A percentile compares a stretch with the other conserved stretches of the same genome.
These are phyloP conservation scores for Erucastrum elatum DNA, from an alignment of 345 rosid species.

Conservation along the genomic window DNA sequence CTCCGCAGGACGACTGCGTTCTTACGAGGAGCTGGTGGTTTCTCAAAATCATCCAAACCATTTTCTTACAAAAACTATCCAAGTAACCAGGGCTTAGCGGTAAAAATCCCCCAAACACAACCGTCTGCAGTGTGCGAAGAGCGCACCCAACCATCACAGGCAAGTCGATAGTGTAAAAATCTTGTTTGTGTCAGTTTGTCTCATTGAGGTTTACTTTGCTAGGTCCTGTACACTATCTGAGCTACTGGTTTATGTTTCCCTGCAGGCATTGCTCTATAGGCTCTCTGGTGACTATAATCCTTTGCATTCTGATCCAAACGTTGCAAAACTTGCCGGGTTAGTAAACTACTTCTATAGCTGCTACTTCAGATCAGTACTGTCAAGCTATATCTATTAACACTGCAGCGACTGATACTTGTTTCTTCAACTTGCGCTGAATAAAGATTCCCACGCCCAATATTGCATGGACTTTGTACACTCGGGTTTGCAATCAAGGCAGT, in stretches of 20 bases:
- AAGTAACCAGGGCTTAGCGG: conserved; percentile 52
- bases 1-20: conserved; percentile 57
- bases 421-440: conserved; percentile 21
- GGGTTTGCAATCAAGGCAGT: conserved; percentile 82
- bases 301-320: conserved; percentile 80
- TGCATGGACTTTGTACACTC: conserved; percentile 86
- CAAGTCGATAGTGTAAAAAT: conserved; percentile 31
- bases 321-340: conserved; percentile 83
- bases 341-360: conserved; percentile 33
- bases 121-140: conserved; percentile 72
- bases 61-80: conserved; percentile 76
- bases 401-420: conserved; percentile 27
- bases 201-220: not conserved
- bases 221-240: conserved; percentile 9
- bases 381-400: not conserved
- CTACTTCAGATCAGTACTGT: not conserved
- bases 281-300: conserved; percentile 96
- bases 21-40: conserved; percentile 92
- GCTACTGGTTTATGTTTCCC: conserved; percentile 23
- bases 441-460: conserved; percentile 79
- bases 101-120: conserved; percentile 65
- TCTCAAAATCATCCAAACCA: conserved; percentile 68
- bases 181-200: not conserved
- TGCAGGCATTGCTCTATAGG: conserved; percentile 91
- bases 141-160: conserved; percentile 81